Conservation (phyloP, 139 green algal species). For the Coelastrella sp. region DNA sequence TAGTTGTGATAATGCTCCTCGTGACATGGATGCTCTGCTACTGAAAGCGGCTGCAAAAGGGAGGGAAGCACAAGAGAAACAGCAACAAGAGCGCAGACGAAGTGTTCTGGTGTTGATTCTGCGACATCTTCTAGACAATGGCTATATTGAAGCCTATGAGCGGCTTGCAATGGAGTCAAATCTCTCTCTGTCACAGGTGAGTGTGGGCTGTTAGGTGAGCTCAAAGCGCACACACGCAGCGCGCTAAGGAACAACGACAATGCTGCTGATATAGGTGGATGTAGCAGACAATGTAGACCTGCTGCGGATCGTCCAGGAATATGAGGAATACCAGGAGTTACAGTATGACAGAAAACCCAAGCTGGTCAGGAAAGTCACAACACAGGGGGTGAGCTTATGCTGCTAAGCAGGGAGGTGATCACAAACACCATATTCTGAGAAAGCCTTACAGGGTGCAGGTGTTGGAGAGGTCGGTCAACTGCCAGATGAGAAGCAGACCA, state of each 20-base stretch:
- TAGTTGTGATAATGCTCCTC: too few relatives aligned
- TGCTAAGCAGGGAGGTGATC: neutral
- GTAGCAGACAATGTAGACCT: conserved; percentile 79
- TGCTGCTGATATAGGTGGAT: conserved; percentile 60
- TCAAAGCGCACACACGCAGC: too few relatives aligned
- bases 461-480: too few relatives aligned
- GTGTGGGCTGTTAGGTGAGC: too few relatives aligned
- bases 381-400: neutral
- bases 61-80: conserved; percentile 4
- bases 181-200: conserved; percentile 62
- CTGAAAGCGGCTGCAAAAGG: conserved; percentile 19
- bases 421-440: too few relatives aligned
- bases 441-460: too few relatives aligned
- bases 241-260: too few relatives aligned
- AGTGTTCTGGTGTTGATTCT: conserved; percentile 71
- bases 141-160: conserved; percentile 67
- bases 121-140: conserved; percentile 65
- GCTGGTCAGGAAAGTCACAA: conserved; percentile 54
- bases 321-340: conserved; percentile 70
- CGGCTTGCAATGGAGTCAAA: conserved; percentile 64
- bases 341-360: conserved; percentile 71
- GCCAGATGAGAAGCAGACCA: too few relatives aligned
- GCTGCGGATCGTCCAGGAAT: conserved; percentile 72
- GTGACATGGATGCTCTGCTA: conserved; percentile 25
- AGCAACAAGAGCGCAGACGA: conserved; percentile 52